Evolutionary conservation across 208 protist species (phyloP).

Genomic region (Crithidia sp.): DNA sequence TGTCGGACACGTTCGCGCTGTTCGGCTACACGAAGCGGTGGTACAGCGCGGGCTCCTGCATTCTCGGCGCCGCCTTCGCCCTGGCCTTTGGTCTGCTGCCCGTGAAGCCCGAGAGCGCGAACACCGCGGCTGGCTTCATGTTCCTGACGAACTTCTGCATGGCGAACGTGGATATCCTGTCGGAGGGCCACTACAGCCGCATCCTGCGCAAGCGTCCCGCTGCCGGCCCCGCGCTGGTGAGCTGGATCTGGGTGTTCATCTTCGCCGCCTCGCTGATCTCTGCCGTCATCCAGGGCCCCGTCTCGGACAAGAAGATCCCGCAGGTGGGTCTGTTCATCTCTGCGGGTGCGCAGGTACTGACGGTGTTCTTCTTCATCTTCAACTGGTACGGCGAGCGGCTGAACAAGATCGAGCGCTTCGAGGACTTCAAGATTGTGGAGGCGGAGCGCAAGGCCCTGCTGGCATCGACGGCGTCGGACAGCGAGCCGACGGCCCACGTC

Average conservation of each 20-base stretch:
- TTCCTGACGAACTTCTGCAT: conserved; percentile 60
- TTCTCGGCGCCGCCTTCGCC: conserved; percentile 42
- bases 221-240: conserved; percentile 51
- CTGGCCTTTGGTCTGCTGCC: conserved; percentile 52
- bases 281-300: conserved; percentile 49
- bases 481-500: neutral
- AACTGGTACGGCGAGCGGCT: conserved; percentile 71
- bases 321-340: conserved; percentile 54
- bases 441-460: conserved; percentile 14
- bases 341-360: conserved; percentile 47
- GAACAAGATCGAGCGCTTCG: conserved; percentile 49
- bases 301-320: conserved; percentile 43
- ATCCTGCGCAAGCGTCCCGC: conserved; percentile 48
- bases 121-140: conserved; percentile 45
- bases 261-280: conserved; percentile 49
- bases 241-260: conserved; percentile 68
- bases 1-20: conserved; percentile 58
- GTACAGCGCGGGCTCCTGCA: conserved; percentile 51
- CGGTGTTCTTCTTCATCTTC: conserved; percentile 56
- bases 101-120: conserved; percentile 36
- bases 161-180: conserved; percentile 76
- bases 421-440: conserved; percentile 33
- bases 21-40: conserved; percentile 75
- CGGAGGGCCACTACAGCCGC: conserved; percentile 74
- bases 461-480: neutral